phyloP scores from a whole-genome alignment of 345 rosid genomes.

The Eucalyptus cloeziana region DNA sequence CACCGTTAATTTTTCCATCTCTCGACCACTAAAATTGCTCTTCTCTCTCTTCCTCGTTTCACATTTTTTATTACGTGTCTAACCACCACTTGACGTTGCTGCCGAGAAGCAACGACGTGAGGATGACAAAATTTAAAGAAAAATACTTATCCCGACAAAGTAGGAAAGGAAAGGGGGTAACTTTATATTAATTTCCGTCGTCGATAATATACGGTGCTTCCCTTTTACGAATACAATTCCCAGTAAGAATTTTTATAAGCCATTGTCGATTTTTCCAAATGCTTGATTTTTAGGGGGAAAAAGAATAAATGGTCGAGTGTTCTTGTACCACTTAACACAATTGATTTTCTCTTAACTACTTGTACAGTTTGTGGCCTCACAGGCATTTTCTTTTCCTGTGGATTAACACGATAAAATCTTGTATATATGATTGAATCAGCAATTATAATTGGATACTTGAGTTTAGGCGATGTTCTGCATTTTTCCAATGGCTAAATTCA shows the following conservation, averaged over 20 bases:
- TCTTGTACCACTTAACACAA: neutral
- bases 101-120: neutral
- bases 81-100: neutral
- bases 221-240: neutral
- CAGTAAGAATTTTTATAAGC: neutral
- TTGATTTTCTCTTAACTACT: neutral
- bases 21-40: neutral
- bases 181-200: neutral
- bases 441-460: neutral
- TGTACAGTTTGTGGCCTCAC: neutral
- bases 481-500: accelerated
- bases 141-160: neutral
- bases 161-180: neutral
- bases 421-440: accelerated
- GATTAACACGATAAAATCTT: neutral
- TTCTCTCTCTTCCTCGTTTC: neutral
- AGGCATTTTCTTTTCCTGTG: neutral
- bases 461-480: accelerated
- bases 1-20: neutral
- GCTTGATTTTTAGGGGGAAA: neutral
- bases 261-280: neutral
- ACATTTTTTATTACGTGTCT: neutral
- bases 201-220: neutral
- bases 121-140: neutral
- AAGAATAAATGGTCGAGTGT: neutral